These are phyloP conservation scores for Lactifluus piperatus DNA, from an alignment of 768 basidiomycete genomes.

Conservation along the genomic window DNA sequence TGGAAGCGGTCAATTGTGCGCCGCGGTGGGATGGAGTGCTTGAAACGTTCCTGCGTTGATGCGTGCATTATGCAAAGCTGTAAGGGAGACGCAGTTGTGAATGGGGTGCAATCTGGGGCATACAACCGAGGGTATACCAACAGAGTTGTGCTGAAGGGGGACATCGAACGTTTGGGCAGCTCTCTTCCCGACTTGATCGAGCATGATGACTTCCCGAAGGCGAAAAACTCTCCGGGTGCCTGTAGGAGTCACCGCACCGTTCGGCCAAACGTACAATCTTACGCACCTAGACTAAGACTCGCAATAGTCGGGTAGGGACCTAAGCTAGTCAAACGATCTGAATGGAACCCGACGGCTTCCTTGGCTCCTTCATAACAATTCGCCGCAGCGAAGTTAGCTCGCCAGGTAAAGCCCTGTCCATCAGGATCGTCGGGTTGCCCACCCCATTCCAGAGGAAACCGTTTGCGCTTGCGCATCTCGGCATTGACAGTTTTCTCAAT, in stretches of 20 bases:
- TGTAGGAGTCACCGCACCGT: neutral
- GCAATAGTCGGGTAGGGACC: slow-evolving; percentile 84
- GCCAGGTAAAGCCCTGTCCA: slow-evolving; percentile 37
- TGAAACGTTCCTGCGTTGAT: slow-evolving; percentile 73
- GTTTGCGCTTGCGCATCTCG: slow-evolving; percentile 53
- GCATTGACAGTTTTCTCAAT: slow-evolving; percentile 64
- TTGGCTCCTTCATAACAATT: slow-evolving; percentile 80
- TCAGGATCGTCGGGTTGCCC: slow-evolving; percentile 22
- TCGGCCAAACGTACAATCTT: neutral
- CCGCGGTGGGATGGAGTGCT: slow-evolving; percentile 72
- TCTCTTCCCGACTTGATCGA: slow-evolving; percentile 46
- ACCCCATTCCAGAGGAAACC: slow-evolving; percentile 62
- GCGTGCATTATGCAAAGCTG: slow-evolving; percentile 86
- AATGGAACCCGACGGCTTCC: slow-evolving; percentile 76
- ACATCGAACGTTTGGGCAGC: slow-evolving; percentile 68
- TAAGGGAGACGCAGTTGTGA: neutral
- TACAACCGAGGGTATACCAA: slow-evolving; percentile 27
- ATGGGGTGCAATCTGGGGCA: neutral
- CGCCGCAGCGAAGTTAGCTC: slow-evolving; percentile 78
- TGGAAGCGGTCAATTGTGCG: slow-evolving; percentile 60
- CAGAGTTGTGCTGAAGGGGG: slow-evolving; percentile 71
- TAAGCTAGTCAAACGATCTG: slow-evolving; percentile 72
- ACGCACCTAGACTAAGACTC: slow-evolving; percentile 67
- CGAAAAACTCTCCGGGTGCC: slow-evolving; percentile 66
- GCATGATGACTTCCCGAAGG: slow-evolving; percentile 67